Percentiles rank a stretch among this genome's conserved stretches.
These are phyloP conservation scores for Nicotiana tomentosiformis DNA, from an alignment of 257 asterid genomes.

Conservation along the genomic window DNA sequence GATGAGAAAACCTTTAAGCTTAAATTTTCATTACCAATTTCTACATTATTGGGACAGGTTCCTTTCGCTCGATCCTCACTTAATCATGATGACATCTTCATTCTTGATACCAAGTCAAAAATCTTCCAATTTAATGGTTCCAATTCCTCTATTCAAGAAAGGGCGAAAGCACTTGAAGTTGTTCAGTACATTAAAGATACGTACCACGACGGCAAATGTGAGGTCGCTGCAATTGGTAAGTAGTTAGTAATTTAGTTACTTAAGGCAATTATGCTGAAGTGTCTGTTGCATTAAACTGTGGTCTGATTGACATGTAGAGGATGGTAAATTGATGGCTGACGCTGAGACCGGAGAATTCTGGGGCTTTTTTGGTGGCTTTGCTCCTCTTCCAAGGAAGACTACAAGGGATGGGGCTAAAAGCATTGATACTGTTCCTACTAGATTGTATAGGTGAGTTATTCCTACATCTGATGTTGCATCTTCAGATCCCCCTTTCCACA, in stretches of 20 bases:
- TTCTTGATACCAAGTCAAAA: slow-evolving; percentile 88
- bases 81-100: slow-evolving; percentile 92
- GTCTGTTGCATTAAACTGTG: slow-evolving; percentile 18
- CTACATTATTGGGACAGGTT: slow-evolving; percentile 49
- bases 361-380: slow-evolving; percentile 99
- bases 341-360: slow-evolving; percentile 99
- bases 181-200: slow-evolving; percentile 96
- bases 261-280: slow-evolving; percentile 19
- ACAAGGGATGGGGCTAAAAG: slow-evolving; percentile 41
- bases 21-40: neutral
- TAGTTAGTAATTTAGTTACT: slow-evolving; percentile 13
- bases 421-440: slow-evolving; percentile 40
- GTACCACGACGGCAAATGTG: slow-evolving; percentile 95
- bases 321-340: slow-evolving; percentile 97
- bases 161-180: slow-evolving; percentile 99
- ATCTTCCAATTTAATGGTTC: slow-evolving; percentile 95
- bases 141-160: slow-evolving; percentile 97
- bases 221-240: slow-evolving; percentile 90
- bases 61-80: slow-evolving; percentile 91
- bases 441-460: slow-evolving; percentile 64
- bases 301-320: slow-evolving; percentile 52
- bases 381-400: slow-evolving; percentile 95
- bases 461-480: slow-evolving; percentile 6
- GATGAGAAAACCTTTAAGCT: neutral
- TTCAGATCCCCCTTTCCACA: slow-evolving; percentile 3